Evolutionary conservation across 345 rosid genomes (phyloP).

Genomic region (Bruguiera gymnorhiza): DNA sequence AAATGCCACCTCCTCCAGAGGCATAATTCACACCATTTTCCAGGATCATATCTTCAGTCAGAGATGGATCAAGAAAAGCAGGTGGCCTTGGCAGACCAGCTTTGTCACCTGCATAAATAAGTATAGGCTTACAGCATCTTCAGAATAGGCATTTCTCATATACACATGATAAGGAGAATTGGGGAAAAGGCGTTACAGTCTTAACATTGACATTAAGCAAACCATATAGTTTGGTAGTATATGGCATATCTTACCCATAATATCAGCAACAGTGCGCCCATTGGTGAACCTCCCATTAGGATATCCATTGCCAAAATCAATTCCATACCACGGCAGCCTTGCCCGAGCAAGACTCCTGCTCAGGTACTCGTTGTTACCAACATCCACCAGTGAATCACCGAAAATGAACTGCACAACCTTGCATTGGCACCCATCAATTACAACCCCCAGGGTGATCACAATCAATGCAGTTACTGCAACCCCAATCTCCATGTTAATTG

Average conservation of each 20-base stretch:
- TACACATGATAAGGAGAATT: too few species aligned
- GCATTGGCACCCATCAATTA: slow-evolving; percentile 40
- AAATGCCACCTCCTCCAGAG: slow-evolving; percentile 93
- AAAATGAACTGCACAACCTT: slow-evolving; percentile 87
- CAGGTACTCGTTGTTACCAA: slow-evolving; percentile 72
- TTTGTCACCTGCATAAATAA: slow-evolving; percentile 51
- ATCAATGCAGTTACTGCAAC: slow-evolving; percentile 8
- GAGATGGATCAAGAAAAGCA: slow-evolving; percentile 76
- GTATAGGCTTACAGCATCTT: neutral
- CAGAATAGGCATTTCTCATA: neutral
- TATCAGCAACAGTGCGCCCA: slow-evolving; percentile 89
- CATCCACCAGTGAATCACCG: slow-evolving; percentile 91
- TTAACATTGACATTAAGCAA: too few species aligned
- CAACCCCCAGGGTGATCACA: slow-evolving; percentile 23
- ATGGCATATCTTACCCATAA: slow-evolving; percentile 48
- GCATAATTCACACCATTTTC: slow-evolving; percentile 89
- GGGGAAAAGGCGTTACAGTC: too few species aligned
- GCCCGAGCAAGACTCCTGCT: slow-evolving; percentile 74
- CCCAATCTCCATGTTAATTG: slow-evolving; percentile 31
- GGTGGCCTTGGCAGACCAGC: slow-evolving; percentile 84
- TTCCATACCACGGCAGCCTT: slow-evolving; percentile 76
- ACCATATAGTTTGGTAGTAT: too few species aligned
- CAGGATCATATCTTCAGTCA: slow-evolving; percentile 62
- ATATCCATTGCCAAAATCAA: slow-evolving; percentile 81
- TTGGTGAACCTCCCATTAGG: slow-evolving; percentile 94